Evolutionary conservation across 257 asterid genomes (phyloP).

Genomic region (Marsdenia floribunda): DNA sequence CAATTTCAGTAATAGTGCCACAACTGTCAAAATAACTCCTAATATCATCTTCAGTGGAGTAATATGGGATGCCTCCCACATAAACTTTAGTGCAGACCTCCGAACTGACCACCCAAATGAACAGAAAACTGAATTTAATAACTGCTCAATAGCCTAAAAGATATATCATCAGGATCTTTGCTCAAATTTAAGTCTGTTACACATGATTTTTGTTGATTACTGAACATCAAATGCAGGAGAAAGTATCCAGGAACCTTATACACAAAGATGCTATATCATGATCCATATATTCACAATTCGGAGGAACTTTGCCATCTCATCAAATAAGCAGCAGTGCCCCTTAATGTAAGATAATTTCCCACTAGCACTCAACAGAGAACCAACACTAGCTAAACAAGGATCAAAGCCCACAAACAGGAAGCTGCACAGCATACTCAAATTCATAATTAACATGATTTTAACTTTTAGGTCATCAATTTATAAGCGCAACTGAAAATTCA

Average conservation of each 20-base stretch:
- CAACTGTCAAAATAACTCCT: slow-evolving; percentile 87
- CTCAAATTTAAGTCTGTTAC: neutral
- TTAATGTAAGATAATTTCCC: neutral
- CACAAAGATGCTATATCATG: neutral
- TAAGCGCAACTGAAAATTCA: neutral
- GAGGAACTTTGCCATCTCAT: neutral
- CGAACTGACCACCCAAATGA: slow-evolving; percentile 10
- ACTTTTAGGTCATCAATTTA: neutral
- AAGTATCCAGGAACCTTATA: neutral
- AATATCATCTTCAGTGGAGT: slow-evolving; percentile 92
- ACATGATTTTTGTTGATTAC: neutral
- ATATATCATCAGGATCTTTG: neutral
- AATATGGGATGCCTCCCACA: slow-evolving; percentile 97
- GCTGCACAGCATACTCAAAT: too few relatives aligned
- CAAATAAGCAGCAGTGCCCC: neutral
- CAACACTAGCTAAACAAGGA: neutral
- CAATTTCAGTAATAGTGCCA: slow-evolving; percentile 76
- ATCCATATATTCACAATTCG: neutral
- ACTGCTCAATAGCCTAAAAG: neutral
- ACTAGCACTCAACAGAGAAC: neutral
- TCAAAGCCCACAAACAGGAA: too few relatives aligned
- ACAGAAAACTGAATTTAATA: slow-evolving; percentile 1
- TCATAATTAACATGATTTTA: neutral
- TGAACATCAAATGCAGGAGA: neutral
- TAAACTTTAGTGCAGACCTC: slow-evolving; percentile 57